These are phyloP conservation scores for Hansenula lynferdii DNA, from an alignment of 1,139 yeast genomes.

Conservation along the genomic window DNA sequence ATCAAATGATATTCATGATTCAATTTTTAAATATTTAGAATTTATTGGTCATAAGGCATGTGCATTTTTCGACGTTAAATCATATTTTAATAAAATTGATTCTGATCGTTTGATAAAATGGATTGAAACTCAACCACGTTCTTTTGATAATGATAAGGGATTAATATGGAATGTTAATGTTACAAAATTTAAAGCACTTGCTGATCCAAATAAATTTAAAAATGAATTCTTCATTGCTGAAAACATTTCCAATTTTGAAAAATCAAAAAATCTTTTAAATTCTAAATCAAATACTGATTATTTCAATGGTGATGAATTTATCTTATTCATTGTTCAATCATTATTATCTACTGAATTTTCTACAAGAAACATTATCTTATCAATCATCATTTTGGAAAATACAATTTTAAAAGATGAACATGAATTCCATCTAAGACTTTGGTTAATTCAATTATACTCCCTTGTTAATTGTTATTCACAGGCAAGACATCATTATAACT, in stretches of 20 bases:
- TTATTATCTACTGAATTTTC: constrained; percentile 20
- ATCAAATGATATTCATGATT: constrained; percentile 19
- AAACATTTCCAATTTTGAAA: constrained; percentile 34
- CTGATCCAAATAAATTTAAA: constrained; percentile 16
- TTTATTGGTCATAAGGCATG: constrained; percentile 48
- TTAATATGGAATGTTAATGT: constrained; percentile 43
- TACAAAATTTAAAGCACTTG: constrained; percentile 37
- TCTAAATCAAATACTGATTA: constrained; percentile 53
- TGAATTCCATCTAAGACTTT: constrained; percentile 62
- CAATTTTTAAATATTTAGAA: constrained; percentile 38
- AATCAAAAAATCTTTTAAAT: constrained; percentile 26
- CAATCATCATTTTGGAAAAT: constrained; percentile 42
- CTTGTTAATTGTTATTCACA: constrained; percentile 49
- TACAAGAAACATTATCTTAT: constrained; percentile 22
- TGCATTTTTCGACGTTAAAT: constrained; percentile 53
- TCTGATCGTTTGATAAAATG: constrained; percentile 9
- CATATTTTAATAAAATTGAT: constrained; percentile 25
- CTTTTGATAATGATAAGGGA: constrained; percentile 23
- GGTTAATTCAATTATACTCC: constrained; percentile 66
- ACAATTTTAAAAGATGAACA: constrained; percentile 48
- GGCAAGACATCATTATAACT: constrained; percentile 46
- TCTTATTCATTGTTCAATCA: constrained; percentile 42
- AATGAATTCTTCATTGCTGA: constrained; percentile 21
- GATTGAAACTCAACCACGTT: constrained; percentile 14
- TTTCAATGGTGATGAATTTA: constrained; percentile 59